Conservation (phyloP, 345 rosid genomes). For the rapeseed (Brassica napus) region Da-Ae NC_063434.1:10363001-10363500, state of each 20-base stretch:
- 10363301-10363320: slow-evolving; percentile 39
- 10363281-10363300: not conserved
- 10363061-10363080: slow-evolving; percentile 15
- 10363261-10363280: not conserved
- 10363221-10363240: slow-evolving; percentile 22
- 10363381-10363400: slow-evolving; percentile 45
- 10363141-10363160: slow-evolving; percentile 91
- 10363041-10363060: slow-evolving; percentile 75
- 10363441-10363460: not conserved
- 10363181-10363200: slow-evolving; percentile 97
- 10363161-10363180: slow-evolving; percentile 85
- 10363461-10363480: not conserved
- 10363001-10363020: slow-evolving; percentile 71
- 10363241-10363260: not conserved
- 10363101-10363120: not conserved
- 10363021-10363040: slow-evolving; percentile 89
- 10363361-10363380: slow-evolving; percentile 94
- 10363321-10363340: slow-evolving; percentile 91
- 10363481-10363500: slow-evolving; percentile 95
- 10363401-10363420: slow-evolving; percentile 5
- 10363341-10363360: slow-evolving; percentile 96
- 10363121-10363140: not conserved
- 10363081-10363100: not conserved
- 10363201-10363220: slow-evolving; percentile 84
- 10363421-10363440: not conserved